phyloP scores from a whole-genome alignment of 768 basidiomycete species.

The Trametopsis cervina region DNA sequence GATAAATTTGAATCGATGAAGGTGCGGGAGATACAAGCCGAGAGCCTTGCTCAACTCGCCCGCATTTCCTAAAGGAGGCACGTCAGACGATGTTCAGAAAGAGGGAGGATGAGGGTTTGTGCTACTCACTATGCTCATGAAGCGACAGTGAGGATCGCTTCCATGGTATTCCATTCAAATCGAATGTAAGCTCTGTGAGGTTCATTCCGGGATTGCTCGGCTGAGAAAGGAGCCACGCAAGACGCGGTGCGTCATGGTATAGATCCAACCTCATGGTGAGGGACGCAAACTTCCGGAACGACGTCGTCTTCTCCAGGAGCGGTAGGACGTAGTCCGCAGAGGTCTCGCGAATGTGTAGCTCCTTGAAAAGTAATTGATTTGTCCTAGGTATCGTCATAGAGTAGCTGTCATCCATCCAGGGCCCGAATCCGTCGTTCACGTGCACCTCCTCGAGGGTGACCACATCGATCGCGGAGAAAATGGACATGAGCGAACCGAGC shows the following conservation, averaged over 20 bases:
- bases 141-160: neutral
- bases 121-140: neutral
- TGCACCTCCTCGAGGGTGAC: neutral
- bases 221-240: neutral
- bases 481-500: neutral
- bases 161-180: neutral
- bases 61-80: neutral
- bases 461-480: neutral
- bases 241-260: neutral
- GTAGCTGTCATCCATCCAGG: neutral
- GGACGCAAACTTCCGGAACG: neutral
- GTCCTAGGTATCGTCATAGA: neutral
- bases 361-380: neutral
- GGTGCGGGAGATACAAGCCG: neutral
- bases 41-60: neutral
- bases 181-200: neutral
- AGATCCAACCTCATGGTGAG: neutral
- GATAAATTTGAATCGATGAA: neutral
- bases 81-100: neutral
- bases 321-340: neutral
- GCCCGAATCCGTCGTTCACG: neutral
- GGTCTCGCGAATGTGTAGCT: neutral
- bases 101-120: neutral
- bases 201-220: neutral
- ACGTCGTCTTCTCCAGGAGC: neutral